phyloP scores from a whole-genome alignment of 495 filamentous ascomycete genomes.

The Daldinia concentrica region DNA sequence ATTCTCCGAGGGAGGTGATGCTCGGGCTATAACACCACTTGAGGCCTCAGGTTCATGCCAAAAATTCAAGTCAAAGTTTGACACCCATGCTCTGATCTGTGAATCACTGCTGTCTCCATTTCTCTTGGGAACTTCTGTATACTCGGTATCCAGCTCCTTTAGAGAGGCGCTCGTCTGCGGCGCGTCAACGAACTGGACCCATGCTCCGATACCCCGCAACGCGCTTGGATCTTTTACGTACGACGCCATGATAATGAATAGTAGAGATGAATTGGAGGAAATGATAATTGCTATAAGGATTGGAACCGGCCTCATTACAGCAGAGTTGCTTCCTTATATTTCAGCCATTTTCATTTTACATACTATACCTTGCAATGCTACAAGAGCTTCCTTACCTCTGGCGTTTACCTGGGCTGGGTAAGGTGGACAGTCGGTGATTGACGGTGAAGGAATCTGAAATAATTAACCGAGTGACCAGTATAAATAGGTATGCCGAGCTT shows the following conservation, averaged over 20 bases:
- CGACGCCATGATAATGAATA: constrained; percentile 14
- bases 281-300: neutral
- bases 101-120: neutral
- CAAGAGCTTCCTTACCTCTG: neutral
- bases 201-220: constrained; percentile 25
- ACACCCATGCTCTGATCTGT: constrained; percentile 20
- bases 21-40: neutral
- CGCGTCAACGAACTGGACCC: constrained; percentile 12
- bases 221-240: constrained; percentile 5
- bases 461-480: constrained; percentile 1
- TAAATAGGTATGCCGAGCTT: constrained; percentile 7
- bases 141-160: constrained; percentile 1
- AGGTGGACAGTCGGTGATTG: constrained; percentile 31
- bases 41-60: constrained; percentile 17
- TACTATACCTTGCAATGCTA: neutral
- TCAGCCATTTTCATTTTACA: neutral
- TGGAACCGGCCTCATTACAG: neutral
- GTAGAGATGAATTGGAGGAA: neutral
- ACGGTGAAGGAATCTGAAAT: constrained; percentile 1
- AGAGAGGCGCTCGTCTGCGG: neutral
- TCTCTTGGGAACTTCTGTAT: neutral
- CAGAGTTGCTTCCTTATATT: constrained; percentile 14
- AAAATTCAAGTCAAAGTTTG: constrained; percentile 24
- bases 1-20: neutral
- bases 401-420: constrained; percentile 18